Evolutionary conservation across 768 basidiomycete species (phyloP), one percentile per base, ranked within the genome.

Genomic region (Infundibulicybe gibba): DNA sequence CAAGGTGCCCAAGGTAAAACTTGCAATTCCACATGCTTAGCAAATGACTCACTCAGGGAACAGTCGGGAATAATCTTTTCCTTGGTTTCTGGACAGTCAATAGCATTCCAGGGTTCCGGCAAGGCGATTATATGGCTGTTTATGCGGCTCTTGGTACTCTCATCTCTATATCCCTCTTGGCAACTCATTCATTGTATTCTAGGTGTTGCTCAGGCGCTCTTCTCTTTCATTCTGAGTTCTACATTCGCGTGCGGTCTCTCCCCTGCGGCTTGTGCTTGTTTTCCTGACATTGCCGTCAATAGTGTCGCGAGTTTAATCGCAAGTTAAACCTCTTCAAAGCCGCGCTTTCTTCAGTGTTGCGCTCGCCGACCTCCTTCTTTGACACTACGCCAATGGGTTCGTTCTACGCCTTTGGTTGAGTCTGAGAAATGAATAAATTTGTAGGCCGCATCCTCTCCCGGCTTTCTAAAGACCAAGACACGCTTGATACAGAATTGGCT

Each of bases 21-120:
- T 6, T 34, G 3, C 38, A 25, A 12, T 31, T 20, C 19, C 47
- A 14, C 11, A 6, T 30, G 3, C 25, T 25, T 25, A 3, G 3
- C 25, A 25, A 25, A 25, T 3, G 8, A 25, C 8, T 25, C 25
- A 3, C 25, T 25, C 25, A n/a, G n/a, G n/a, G 32, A 31, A 16
- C 45, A 78, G 85, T 89, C 30, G 79, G 74, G 0, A 83, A 78
- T 52, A 83, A 76, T 25, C 60, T 91, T 3, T 80, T 85, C 67
- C 72, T 91, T 15, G 86, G 86, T 0, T 87, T 82, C 53, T 91
- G 87, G 87, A 81, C 82, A 0, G 69, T 71, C 1, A 49, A 67
- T 14, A 75, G 67, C n/a, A 75, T 89, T 14, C 49, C 54, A 5
- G 75, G 78, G 2, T 84, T 87, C 57, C 58, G 33, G 3, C 77